Evolutionary conservation across 768 basidiomycete genomes (phyloP).

Genomic region (Gymnopilus junonius): DNA sequence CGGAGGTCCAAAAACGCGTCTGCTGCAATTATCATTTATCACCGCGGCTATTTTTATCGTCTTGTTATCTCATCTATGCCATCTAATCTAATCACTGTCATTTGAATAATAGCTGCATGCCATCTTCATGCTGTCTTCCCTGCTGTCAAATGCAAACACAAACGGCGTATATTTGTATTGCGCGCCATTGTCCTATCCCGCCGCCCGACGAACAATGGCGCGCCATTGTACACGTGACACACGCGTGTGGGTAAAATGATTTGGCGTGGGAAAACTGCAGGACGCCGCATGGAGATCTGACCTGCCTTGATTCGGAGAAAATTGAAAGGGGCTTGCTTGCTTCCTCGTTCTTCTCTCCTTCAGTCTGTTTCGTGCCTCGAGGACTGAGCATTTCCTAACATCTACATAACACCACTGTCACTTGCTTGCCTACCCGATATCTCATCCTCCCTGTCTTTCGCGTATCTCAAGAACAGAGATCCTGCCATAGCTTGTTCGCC

Average conservation of each 20-base stretch:
- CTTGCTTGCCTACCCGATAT: background rate
- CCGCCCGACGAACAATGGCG: background rate
- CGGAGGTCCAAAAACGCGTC: background rate
- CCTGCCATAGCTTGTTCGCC: background rate
- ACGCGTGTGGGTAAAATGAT: background rate
- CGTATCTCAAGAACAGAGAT: background rate
- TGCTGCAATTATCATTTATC: background rate
- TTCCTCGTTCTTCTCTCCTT: background rate
- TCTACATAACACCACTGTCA: background rate
- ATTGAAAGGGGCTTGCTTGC: background rate
- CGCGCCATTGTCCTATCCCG: background rate
- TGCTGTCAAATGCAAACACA: no score
- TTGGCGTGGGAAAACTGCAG: background rate
- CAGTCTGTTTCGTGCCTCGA: background rate
- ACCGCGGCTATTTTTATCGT: background rate
- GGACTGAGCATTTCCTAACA: background rate
- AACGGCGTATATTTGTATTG: background rate
- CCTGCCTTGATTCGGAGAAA: background rate
- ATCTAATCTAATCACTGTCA: constrained; percentile 3
- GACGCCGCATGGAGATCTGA: background rate
- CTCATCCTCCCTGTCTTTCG: background rate
- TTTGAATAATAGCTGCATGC: no score
- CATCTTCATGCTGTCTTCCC: no score
- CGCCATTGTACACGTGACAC: background rate
- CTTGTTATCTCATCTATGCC: background rate